Base-by-base conservation (phyloP, 2,329 filamentous ascomycete genomes). In the Phoma sp. region DNA sequence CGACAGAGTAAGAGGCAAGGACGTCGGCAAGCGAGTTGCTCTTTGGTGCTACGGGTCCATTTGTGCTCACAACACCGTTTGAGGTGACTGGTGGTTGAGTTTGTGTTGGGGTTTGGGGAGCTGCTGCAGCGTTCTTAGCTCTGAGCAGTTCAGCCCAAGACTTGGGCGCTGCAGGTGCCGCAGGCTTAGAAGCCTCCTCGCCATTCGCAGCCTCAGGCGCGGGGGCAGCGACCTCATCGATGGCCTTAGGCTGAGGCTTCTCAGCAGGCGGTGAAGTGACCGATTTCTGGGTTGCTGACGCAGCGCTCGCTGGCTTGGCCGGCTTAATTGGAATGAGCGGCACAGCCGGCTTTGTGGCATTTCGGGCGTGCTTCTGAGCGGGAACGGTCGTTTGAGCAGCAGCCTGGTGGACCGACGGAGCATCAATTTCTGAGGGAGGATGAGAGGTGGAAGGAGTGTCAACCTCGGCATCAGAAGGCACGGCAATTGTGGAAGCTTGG, bases 11-110 rank as follows among this genome's bases (percentile, higher is more conserved):
- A 25, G 85, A 84, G 44, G 83, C 83, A 47, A 99, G 81, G 32
- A 90, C 90, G 64, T 97, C 90, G 3, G 86, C 88, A 46, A 96
- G 79, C 14, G 89, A 88, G 72, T 81, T 83, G 55, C 73, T 79
- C 70, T 86, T 83, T 10, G 78, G 72, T 11, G 78, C 74, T 9
- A 71, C 63, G 24, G 80, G 64, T 9, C 78, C 78, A 46, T 78
- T 79, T 10, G 71, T 60, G n/a, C 64, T 36, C n/a, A 59, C 49
- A 10, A 61, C 53, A 8, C 68, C 69, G 40, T 72, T 78, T 32
- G 60, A 55, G 14, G 65, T 45, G 7, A 63, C 47, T 23, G 44
- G 49, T 4, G 44, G 25, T n/a, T 45, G 53, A 32, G 57, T 40
- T 37, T 62, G 62, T 2, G 56, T 48, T 37, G 52, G 50, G n/a